phyloP scores from a whole-genome alignment of 805 yeast species.

The Candida arabinofermentans region DNA sequence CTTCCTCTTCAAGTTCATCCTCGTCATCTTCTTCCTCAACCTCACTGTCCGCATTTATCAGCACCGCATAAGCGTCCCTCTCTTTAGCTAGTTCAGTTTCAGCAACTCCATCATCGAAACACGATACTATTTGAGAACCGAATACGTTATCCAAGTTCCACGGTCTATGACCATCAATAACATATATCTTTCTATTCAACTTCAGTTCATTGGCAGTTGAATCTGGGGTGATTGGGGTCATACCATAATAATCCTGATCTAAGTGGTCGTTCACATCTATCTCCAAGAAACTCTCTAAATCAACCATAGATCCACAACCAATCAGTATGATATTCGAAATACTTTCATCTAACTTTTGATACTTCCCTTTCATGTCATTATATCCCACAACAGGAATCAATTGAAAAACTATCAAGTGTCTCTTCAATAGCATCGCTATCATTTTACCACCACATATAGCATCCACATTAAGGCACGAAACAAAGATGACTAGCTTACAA shows the following conservation, averaged over 20 bases:
- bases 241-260: slow-evolving; percentile 27
- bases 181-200: slow-evolving; percentile 60
- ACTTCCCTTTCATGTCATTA: slow-evolving; percentile 66
- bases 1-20: slow-evolving; percentile 16
- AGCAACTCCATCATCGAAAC: slow-evolving; percentile 84
- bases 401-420: slow-evolving; percentile 82
- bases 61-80: slow-evolving; percentile 54
- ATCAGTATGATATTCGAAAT: slow-evolving; percentile 71
- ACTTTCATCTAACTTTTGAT: slow-evolving; percentile 61
- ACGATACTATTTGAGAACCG: slow-evolving; percentile 71
- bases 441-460: slow-evolving; percentile 87
- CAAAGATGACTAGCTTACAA: slow-evolving; percentile 82
- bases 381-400: slow-evolving; percentile 92
- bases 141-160: slow-evolving; percentile 94
- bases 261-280: slow-evolving; percentile 53
- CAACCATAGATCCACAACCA: slow-evolving; percentile 94
- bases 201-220: slow-evolving; percentile 27
- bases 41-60: slow-evolving; percentile 39
- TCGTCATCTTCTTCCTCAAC: slow-evolving; percentile 36
- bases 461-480: slow-evolving; percentile 87
- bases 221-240: slow-evolving; percentile 21
- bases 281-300: slow-evolving; percentile 69
- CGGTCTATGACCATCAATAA: slow-evolving; percentile 91
- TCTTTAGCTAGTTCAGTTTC: slow-evolving; percentile 56
- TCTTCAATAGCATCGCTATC: slow-evolving; percentile 64